Evolutionary conservation across 352 stramenopile genomes (phyloP).

Genomic region (Phytophthora megakarya): DNA sequence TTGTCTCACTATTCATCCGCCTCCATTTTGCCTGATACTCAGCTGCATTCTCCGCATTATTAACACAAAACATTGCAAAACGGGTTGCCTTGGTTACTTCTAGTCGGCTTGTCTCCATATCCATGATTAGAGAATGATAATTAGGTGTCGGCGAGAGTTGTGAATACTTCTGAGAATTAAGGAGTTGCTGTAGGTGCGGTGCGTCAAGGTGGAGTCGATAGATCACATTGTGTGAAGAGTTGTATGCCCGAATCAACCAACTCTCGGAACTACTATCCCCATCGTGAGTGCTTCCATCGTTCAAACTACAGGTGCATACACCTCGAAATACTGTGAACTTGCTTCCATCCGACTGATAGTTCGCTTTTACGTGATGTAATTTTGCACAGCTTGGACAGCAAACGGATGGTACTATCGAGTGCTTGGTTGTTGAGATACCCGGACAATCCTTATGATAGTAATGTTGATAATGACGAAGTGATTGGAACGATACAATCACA

Average conservation of each 20-base stretch:
- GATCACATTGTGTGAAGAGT: conserved; percentile 48
- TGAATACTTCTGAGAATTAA: conserved; percentile 19
- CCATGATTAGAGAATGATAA: conserved; percentile 20
- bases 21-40: conserved; percentile 46
- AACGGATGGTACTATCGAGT: conserved; percentile 6
- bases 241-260: conserved; percentile 78
- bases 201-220: conserved; percentile 62
- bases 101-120: conserved; percentile 27
- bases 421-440: neutral
- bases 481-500: conserved; percentile 66
- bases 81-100: conserved; percentile 17
- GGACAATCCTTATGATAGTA: neutral
- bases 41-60: conserved; percentile 22
- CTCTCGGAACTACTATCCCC: conserved; percentile 19
- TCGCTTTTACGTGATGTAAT: conserved; percentile 43
- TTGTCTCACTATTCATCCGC: conserved; percentile 43
- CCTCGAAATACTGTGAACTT: conserved; percentile 39
- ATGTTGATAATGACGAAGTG: conserved; percentile 31
- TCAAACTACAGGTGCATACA: conserved; percentile 57
- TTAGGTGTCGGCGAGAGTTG: neutral
- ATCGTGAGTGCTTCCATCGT: conserved; percentile 24
- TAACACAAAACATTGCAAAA: conserved; percentile 32
- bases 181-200: conserved; percentile 46
- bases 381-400: conserved; percentile 63
- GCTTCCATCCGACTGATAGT: conserved; percentile 29